Conservation (phyloP, 208 protist species). For the Polymyxa betae region DNA sequence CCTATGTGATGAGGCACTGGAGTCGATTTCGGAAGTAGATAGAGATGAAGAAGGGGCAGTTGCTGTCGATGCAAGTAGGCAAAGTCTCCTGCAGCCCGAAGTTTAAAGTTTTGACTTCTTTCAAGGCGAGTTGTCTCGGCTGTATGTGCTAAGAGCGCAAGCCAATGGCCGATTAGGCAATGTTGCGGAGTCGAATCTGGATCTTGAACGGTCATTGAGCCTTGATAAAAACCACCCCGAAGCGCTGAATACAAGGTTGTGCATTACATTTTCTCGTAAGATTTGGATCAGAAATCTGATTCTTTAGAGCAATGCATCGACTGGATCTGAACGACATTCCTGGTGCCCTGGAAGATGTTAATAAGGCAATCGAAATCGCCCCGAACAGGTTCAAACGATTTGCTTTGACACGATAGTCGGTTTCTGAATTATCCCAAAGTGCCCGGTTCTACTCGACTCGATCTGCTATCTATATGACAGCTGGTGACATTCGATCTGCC, state of each 20-base stretch:
- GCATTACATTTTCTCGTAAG: neutral
- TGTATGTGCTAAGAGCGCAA: neutral
- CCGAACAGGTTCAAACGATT: neutral
- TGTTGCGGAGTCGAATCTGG: neutral
- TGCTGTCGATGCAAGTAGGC: neutral
- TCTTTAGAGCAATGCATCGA: neutral
- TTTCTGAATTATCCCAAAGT: neutral
- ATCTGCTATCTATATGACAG: neutral
- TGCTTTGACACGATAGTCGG: neutral
- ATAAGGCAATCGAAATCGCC: neutral
- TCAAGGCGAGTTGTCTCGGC: neutral
- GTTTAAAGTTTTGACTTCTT: neutral
- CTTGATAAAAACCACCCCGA: neutral
- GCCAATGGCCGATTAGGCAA: neutral
- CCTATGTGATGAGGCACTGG: neutral
- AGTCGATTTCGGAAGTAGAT: neutral
- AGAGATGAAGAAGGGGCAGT: neutral
- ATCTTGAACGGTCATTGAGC: neutral
- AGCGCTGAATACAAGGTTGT: neutral
- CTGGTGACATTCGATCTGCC: neutral
- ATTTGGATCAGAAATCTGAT: neutral
- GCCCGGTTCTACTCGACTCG: slow-evolving; percentile 17
- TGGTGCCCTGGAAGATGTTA: neutral
- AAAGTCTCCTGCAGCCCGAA: neutral
- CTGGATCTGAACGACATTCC: neutral